A percentile compares a stretch with the other conserved stretches of the same genome.
phyloP scores from a whole-genome alignment of 192 early-diverging fungal species.

The Podila epicladia region DNA sequence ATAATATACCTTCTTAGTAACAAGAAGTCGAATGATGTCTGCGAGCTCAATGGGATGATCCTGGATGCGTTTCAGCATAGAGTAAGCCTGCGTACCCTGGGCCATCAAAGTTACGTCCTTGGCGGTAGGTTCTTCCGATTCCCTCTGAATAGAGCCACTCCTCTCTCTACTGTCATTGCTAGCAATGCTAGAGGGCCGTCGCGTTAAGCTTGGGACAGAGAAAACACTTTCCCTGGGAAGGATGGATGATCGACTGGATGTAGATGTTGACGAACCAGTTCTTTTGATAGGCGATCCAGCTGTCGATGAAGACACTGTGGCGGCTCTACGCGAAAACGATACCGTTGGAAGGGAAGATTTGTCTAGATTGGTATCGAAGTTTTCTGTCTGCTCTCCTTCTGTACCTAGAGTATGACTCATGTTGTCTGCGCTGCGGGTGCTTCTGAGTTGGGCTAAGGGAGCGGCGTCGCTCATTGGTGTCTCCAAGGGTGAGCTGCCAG shows the following conservation, averaged over 20 bases:
- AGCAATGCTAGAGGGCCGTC: constrained; percentile 11
- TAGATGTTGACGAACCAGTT: constrained; percentile 5
- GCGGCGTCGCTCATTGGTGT: constrained; percentile 34
- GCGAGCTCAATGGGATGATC: constrained; percentile 49
- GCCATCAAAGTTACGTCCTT: constrained; percentile 44
- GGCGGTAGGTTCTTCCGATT: constrained; percentile 29
- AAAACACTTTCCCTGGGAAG: constrained; percentile 35
- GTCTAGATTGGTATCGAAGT: background rate
- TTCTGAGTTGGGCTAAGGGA: constrained; percentile 19
- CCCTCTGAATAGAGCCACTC: constrained; percentile 21
- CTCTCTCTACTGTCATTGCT: constrained; percentile 9
- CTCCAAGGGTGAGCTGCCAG: constrained; percentile 9
- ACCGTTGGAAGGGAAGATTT: constrained; percentile 13
- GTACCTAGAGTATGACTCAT: background rate
- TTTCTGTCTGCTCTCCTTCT: background rate
- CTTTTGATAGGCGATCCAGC: constrained; percentile 10
- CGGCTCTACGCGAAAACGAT: constrained; percentile 37
- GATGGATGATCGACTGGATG: constrained; percentile 18
- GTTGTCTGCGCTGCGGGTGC: background rate
- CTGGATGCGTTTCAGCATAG: constrained; percentile 37
- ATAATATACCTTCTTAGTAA: constrained; percentile 34
- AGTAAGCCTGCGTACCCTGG: constrained; percentile 35
- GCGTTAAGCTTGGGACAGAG: constrained; percentile 12
- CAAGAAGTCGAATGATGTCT: constrained; percentile 41
- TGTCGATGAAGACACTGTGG: constrained; percentile 25